Base-by-base conservation (phyloP, 495 filamentous ascomycete species). In the Trichocladium uniseriatum region DNA sequence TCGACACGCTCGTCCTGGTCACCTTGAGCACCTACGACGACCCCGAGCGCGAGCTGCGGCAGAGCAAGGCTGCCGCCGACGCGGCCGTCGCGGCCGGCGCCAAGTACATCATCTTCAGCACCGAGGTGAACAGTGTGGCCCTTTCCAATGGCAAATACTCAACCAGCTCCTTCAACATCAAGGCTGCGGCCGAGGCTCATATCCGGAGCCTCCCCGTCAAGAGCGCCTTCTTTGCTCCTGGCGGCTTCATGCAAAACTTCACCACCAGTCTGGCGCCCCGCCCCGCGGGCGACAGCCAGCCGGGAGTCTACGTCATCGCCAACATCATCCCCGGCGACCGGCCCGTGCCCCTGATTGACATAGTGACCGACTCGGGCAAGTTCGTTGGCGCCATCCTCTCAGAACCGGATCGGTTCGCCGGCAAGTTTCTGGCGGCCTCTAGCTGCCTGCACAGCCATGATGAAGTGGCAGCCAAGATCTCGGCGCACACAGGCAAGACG, bases 241-340 rank as follows among this genome's bases (percentile, higher is more conserved):
- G 68, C 0, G 62, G 38, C 1, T 80, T 72, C 56, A 79, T 80
- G 71, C 56, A 74, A n/a, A n/a, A n/a, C n/a, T n/a, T n/a, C n/a
- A n/a, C n/a, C n/a, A n/a, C n/a, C n/a, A n/a, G n/a, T n/a, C n/a
- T n/a, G n/a, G n/a, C n/a, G n/a, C n/a, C n/a, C n/a, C n/a, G n/a
- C n/a, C n/a, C n/a, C n/a, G n/a, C n/a, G n/a, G n/a, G n/a, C n/a
- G n/a, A n/a, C n/a, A n/a, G n/a, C n/a, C n/a, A n/a, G n/a, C n/a
- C n/a, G n/a, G n/a, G n/a, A n/a, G n/a, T n/a, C n/a, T n/a, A n/a
- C n/a, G n/a, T n/a, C n/a, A n/a, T n/a, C n/a, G n/a, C n/a, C n/a
- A n/a, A n/a, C n/a, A n/a, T n/a, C n/a, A n/a, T n/a, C n/a, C n/a
- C n/a, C n/a, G n/a, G n/a, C n/a, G n/a, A n/a, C n/a, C n/a, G n/a